Evolutionary conservation across 345 rosid genomes (phyloP).

Genomic region (Hirschfeldia incana): DNA sequence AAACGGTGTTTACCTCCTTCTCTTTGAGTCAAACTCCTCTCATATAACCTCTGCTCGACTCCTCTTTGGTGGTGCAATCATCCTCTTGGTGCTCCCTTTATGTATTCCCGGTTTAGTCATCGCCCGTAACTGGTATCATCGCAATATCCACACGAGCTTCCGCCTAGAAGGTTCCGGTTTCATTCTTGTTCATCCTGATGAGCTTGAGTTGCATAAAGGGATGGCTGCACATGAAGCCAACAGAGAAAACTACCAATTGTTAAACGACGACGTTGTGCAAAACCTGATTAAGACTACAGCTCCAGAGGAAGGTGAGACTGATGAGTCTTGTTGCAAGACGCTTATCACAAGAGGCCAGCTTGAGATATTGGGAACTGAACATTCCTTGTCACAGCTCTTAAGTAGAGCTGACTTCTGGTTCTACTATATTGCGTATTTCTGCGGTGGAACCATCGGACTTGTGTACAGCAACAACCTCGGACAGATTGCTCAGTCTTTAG

Average conservation of each 20-base stretch:
- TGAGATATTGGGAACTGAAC: conserved; percentile 77
- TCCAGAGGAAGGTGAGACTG: conserved; percentile 13
- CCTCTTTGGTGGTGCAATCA: conserved; percentile 71
- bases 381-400: conserved; percentile 53
- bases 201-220: conserved; percentile 88
- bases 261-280: conserved; percentile 30
- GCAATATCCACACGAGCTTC: conserved; percentile 61
- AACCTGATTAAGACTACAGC: conserved; percentile 25
- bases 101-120: conserved; percentile 76
- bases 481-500: conserved; percentile 87
- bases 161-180: conserved; percentile 59
- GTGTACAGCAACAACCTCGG: conserved; percentile 95
- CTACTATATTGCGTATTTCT: conserved; percentile 75
- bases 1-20: conserved; percentile 79
- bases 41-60: conserved; percentile 45
- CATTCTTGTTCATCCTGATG: conserved; percentile 77
- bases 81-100: conserved; percentile 68
- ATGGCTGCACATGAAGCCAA: conserved; percentile 50
- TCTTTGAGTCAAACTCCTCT: conserved; percentile 50
- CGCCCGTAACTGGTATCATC: conserved; percentile 76
- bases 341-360: conserved; percentile 59
- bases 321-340: conserved; percentile 48
- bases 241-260: conserved; percentile 40
- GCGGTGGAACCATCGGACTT: conserved; percentile 96
- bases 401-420: conserved; percentile 87